A percentile compares a stretch with the other conserved stretches of the same genome.
These are phyloP conservation scores for Vicia sativa DNA, from an alignment of 306 rosid species.

Conservation along the genomic window DNA sequence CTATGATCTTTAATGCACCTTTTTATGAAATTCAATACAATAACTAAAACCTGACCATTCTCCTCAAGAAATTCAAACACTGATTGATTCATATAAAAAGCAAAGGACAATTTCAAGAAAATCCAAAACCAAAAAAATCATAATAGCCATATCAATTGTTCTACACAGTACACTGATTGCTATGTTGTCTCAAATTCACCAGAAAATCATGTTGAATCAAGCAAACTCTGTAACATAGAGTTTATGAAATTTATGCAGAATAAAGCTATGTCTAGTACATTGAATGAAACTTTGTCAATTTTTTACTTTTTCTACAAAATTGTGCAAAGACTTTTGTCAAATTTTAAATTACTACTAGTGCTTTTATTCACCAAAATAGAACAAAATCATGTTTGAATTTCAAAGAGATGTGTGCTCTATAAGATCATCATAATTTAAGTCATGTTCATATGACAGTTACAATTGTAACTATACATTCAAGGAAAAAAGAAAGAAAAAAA, in stretches of 20 bases:
- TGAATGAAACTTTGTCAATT: constrained; percentile 18
- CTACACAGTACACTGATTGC: neutral
- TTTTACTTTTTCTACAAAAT: constrained; percentile 26
- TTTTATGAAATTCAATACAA: neutral
- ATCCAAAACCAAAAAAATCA: constrained; percentile 14
- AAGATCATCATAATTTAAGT: neutral
- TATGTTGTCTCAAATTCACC: constrained; percentile 20
- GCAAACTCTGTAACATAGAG: neutral
- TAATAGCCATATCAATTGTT: constrained; percentile 7
- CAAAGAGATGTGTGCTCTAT: neutral
- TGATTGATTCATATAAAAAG: constrained; percentile 10
- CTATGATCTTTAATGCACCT: no score
- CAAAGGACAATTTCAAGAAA: constrained; percentile 5
- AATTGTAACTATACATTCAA: neutral
- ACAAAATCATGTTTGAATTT: neutral
- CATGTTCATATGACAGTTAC: constrained; percentile 2
- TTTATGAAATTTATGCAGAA: constrained; percentile 11
- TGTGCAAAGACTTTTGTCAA: constrained; percentile 13
- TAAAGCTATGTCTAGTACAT: constrained; percentile 24
- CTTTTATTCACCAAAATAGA: neutral
- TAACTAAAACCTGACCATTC: neutral
- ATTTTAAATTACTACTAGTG: neutral
- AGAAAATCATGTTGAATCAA: constrained; percentile 18
- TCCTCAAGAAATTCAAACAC: constrained; percentile 3
- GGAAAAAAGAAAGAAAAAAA: no score